phyloP scores from a whole-genome alignment of 208 protist species.

The Naegleria lovaniensis region DNA sequence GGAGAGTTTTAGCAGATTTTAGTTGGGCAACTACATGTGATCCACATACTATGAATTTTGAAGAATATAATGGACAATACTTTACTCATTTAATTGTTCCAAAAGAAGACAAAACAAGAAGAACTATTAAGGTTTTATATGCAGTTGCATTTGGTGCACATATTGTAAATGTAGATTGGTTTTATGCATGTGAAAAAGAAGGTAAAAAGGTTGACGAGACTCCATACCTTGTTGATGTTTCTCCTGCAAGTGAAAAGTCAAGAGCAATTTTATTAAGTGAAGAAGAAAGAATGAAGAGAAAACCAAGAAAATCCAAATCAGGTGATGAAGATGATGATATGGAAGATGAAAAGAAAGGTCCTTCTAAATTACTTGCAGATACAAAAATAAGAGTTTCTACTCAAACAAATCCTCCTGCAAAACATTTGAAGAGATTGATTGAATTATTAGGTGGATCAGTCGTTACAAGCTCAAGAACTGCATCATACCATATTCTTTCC shows the following conservation, averaged over 20 bases:
- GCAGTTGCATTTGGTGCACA: not conserved
- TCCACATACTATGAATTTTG: not conserved
- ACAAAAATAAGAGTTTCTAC: not conserved
- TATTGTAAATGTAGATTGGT: not conserved
- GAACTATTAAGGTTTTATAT: not conserved
- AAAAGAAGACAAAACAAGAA: not conserved
- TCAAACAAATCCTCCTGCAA: not conserved
- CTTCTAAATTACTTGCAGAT: not conserved
- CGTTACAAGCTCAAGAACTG: not conserved
- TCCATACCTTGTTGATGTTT: not conserved
- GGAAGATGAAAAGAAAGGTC: not conserved
- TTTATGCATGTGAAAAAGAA: conserved; percentile 2
- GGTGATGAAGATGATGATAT: not conserved
- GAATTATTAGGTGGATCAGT: not conserved
- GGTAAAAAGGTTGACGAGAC: not conserved
- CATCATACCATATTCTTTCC: not conserved
- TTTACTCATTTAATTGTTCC: not conserved
- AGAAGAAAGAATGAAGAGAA: not conserved
- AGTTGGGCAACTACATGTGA: not conserved
- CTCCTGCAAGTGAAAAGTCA: not conserved
- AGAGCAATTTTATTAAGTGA: not conserved
- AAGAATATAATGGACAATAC: not conserved
- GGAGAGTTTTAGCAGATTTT: not conserved
- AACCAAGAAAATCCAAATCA: not conserved
- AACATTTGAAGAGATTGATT: not conserved